A percentile compares a stretch with the other conserved stretches of the same genome.
phyloP scores from a whole-genome alignment of 768 basidiomycete genomes.

The Boletus edulis region DNA sequence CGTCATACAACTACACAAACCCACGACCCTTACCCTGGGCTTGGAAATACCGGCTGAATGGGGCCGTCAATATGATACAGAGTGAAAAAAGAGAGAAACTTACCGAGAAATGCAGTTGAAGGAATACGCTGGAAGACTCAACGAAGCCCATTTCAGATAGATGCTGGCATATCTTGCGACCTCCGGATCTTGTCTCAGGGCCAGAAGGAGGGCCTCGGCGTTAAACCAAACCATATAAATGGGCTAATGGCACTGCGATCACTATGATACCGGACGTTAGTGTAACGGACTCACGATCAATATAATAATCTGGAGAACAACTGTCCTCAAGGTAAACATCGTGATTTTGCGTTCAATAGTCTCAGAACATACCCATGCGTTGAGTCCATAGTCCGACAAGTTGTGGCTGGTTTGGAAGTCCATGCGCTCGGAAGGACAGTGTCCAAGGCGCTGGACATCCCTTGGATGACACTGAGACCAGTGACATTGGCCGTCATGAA shows the following conservation, averaged over 20 bases:
- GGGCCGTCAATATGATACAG: constrained; percentile 51
- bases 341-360: not conserved
- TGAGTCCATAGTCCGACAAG: constrained; percentile 91
- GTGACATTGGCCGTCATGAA: constrained; percentile 70
- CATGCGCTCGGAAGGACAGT: constrained; percentile 93
- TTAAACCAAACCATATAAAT: constrained; percentile 79
- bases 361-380: constrained; percentile 61
- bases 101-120: constrained; percentile 54
- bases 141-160: constrained; percentile 67
- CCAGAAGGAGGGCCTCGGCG: constrained; percentile 72
- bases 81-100: not conserved
- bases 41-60: constrained; percentile 56
- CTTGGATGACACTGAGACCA: constrained; percentile 68
- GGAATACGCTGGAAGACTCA: constrained; percentile 75
- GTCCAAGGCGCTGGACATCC: constrained; percentile 83
- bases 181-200: constrained; percentile 72
- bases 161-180: constrained; percentile 72
- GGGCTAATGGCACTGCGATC: constrained; percentile 29
- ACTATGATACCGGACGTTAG: not conserved
- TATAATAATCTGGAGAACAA: constrained; percentile 17
- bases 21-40: constrained; percentile 63
- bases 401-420: constrained; percentile 75
- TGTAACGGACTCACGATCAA: constrained; percentile 51
- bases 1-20: constrained; percentile 15
- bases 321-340: constrained; percentile 1